Evolutionary conservation across 257 asterid species (phyloP), one percentile per base, ranked within the genome.

Genomic region (Solanum chilense): DNA sequence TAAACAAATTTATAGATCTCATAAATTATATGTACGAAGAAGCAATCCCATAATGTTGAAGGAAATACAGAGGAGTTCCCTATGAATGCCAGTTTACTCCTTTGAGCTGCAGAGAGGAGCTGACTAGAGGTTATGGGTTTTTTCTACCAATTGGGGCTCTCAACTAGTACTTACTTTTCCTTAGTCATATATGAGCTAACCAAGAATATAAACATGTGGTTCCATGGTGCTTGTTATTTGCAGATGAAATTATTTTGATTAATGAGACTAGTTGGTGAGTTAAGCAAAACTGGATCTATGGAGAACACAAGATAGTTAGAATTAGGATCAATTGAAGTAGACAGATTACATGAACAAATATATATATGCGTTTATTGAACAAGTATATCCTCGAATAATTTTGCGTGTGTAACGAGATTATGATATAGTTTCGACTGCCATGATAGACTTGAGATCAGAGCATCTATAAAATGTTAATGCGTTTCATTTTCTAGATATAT

Each of bases 401-500:
- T 44, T 25, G 39, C 12, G 13, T 44, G 27, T 8, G n/a, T 25
- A 44, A 77, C n/a, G 84, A 47, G 37, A 47, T 77, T 25, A 25
- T 13, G 99, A 93, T 80, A 15, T 44, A 80, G n/a, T 47, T 80
- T 18, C 14, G 27, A 41, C 15, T 23, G 3, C 33, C 18, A 81
- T 49, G 29, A 37, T 11, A 37, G n/a, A 15, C 31, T 49, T 81
- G 85, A 49, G 18, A 25, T 77, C 62, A 44, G 41, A 15, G 9
- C 39, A 25, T 44, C 64, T 44, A 56, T 27, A 25, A 44, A 77
- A 4, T 42, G 35, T 42, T n/a, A 42, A 42, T 77, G n/a, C n/a
- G 0, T 49, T 78, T 81, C 35, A 66, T 49, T 81, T 87, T 75
- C 64, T 93, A 97, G 99, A 92, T 97, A 66, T 92, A 92, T 91